A percentile compares a stretch with the other conserved stretches of the same genome.
Evolutionary conservation across 2,329 filamentous ascomycete genomes (phyloP).

Genomic region (Dactylellina sp.): DNA sequence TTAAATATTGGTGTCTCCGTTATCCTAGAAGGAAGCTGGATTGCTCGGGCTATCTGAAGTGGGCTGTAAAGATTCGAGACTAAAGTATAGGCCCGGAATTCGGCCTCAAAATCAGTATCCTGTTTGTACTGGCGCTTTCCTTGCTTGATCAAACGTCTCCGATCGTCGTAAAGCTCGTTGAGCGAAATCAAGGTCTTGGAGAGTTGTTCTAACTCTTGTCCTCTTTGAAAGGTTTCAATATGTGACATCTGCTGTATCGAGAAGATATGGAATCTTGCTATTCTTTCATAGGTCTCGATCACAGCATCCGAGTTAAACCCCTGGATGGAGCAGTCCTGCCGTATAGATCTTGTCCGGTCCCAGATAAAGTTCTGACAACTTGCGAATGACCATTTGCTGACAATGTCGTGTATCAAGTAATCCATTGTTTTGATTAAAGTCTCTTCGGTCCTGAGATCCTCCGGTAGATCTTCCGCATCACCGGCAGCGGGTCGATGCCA

Average conservation of each 20-base stretch:
- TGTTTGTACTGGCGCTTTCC: conserved; percentile 42
- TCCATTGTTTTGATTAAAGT: conserved; percentile 72
- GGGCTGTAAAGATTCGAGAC: conserved; percentile 50
- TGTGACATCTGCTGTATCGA: conserved; percentile 73
- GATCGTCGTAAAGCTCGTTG: conserved; percentile 74
- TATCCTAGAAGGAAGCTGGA: conserved; percentile 41
- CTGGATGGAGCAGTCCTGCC: conserved; percentile 76
- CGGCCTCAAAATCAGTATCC: conserved; percentile 47
- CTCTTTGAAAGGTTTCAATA: conserved; percentile 69
- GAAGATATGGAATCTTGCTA: conserved; percentile 75
- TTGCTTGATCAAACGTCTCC: conserved; percentile 55
- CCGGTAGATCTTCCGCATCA: conserved; percentile 75
- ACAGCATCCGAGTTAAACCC: conserved; percentile 68
- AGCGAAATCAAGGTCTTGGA: conserved; percentile 75
- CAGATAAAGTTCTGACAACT: conserved; percentile 74
- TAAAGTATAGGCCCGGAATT: conserved; percentile 53
- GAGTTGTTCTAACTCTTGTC: conserved; percentile 76
- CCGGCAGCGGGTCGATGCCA: conserved; percentile 76
- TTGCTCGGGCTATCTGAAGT: conserved; percentile 37
- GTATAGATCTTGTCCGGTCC: conserved; percentile 76
- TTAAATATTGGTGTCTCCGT: conserved; percentile 40
- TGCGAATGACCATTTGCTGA: conserved; percentile 71
- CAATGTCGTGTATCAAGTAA: conserved; percentile 73
- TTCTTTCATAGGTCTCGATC: conserved; percentile 75
- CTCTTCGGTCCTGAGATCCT: conserved; percentile 74